Percentiles rank a stretch among this genome's conserved stretches.
Conservation (phyloP, 306 rosid genomes). For the Canavalia gladiata region DNA sequence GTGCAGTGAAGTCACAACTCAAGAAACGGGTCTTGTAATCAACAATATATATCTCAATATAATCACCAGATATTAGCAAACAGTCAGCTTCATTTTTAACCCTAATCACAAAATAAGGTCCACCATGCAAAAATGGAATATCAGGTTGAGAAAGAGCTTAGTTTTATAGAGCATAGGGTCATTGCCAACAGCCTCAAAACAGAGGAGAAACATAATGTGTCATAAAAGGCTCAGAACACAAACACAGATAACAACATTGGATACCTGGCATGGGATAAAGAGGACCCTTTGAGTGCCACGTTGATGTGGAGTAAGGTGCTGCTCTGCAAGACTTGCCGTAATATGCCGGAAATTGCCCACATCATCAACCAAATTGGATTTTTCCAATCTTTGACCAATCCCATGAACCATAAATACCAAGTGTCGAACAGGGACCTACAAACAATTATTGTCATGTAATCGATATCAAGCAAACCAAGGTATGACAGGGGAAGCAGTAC, state of each 20-base stretch:
- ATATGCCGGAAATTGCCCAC: constrained; percentile 82
- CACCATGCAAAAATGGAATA: constrained; percentile 26
- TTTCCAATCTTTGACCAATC: constrained; percentile 98
- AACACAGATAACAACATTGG: background rate
- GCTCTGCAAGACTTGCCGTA: constrained; percentile 87
- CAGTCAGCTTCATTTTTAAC: constrained; percentile 20
- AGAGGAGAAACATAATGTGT: constrained; percentile 3
- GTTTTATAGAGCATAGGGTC: constrained; percentile 6
- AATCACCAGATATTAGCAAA: constrained; percentile 19
- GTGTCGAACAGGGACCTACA: constrained; percentile 95
- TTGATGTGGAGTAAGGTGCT: constrained; percentile 84
- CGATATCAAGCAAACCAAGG: constrained; percentile 41
- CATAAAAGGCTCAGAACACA: constrained; percentile 29
- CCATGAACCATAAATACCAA: constrained; percentile 99
- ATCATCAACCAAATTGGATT: constrained; percentile 97
- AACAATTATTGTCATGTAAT: constrained; percentile 42
- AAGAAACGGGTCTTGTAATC: background rate
- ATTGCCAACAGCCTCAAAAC: constrained; percentile 20
- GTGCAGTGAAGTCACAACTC: background rate
- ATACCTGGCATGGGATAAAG: constrained; percentile 96
- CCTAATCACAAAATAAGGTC: background rate
- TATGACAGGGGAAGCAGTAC: background rate
- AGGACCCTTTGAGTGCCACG: constrained; percentile 89
- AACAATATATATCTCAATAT: constrained; percentile 20
- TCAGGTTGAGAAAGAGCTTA: constrained; percentile 20